phyloP scores from a whole-genome alignment of 1,284 basidiomycete species.

The Ganoderma sp. region DNA sequence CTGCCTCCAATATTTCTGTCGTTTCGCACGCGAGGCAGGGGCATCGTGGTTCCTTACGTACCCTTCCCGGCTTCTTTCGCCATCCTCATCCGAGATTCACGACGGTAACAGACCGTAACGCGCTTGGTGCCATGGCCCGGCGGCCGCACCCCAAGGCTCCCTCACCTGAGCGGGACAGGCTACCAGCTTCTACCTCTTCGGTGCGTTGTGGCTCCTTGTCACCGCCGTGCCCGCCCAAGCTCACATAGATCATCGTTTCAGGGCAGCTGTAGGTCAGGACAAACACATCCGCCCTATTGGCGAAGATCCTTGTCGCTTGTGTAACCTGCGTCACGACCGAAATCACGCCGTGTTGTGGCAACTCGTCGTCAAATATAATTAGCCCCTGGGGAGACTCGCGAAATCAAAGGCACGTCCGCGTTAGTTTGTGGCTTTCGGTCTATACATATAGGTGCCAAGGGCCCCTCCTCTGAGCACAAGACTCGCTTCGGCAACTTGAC shows the following conservation, averaged over 20 bases:
- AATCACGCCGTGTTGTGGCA: constrained; percentile 15
- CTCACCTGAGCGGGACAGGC: neutral
- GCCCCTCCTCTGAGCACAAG: neutral
- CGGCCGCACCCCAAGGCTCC: neutral
- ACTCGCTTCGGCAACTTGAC: neutral
- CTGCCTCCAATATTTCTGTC: neutral
- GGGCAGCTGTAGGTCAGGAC: neutral
- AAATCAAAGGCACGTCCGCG: constrained; percentile 5
- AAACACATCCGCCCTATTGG: constrained; percentile 5
- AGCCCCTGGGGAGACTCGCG: neutral
- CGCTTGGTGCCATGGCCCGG: neutral
- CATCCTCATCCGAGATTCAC: neutral
- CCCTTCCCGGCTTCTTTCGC: neutral
- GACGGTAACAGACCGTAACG: neutral
- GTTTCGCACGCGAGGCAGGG: constrained; percentile 2
- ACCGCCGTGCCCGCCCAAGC: neutral
- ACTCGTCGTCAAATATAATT: constrained; percentile 2
- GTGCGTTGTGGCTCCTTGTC: constrained; percentile 1
- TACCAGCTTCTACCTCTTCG: neutral
- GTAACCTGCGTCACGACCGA: constrained; percentile 14
- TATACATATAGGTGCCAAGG: neutral
- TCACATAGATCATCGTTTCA: neutral
- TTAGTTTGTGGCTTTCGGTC: neutral
- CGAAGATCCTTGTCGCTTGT: neutral
- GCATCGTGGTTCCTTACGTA: constrained; percentile 6